Evolutionary conservation across 1,284 basidiomycete species (phyloP).

Genomic region (Sparassis latifolia): DNA sequence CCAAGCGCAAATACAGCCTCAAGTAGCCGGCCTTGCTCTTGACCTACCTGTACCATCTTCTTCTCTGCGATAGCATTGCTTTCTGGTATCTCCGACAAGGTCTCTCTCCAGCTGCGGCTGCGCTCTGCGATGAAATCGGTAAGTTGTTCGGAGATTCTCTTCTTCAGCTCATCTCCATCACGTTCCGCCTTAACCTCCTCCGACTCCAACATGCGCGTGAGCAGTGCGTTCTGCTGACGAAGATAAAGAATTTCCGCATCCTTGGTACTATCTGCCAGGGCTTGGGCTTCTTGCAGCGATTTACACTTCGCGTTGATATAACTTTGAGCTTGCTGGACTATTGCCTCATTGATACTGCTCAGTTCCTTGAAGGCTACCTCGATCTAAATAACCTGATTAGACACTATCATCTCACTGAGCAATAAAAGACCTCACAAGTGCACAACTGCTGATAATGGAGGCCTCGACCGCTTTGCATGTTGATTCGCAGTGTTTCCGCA

Average conservation of each 20-base stretch:
- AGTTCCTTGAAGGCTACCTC: conserved; percentile 48
- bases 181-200: conserved; percentile 63
- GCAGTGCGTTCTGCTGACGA: conserved; percentile 65
- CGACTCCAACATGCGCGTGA: conserved; percentile 56
- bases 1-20: conserved; percentile 35
- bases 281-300: conserved; percentile 43
- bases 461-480: conserved; percentile 41
- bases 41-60: conserved; percentile 39
- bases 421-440: conserved; percentile 27
- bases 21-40: conserved; percentile 42
- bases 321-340: conserved; percentile 51
- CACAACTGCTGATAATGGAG: conserved; percentile 36
- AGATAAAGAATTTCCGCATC: conserved; percentile 61
- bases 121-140: conserved; percentile 65
- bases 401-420: not conserved
- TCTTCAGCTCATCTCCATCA: conserved; percentile 66
- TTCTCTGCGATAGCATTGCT: conserved; percentile 53
- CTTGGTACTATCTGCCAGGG: conserved; percentile 44
- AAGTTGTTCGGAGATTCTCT: conserved; percentile 66
- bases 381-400: conserved; percentile 26
- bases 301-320: conserved; percentile 53
- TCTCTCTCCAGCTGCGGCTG: conserved; percentile 60
- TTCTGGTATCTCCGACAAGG: conserved; percentile 47
- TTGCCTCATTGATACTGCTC: conserved; percentile 50
- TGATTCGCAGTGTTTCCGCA: conserved; percentile 42